These are phyloP conservation scores for Pelargonium nanum DNA, from an alignment of 345 rosid genomes.

Conservation along the genomic window DNA sequence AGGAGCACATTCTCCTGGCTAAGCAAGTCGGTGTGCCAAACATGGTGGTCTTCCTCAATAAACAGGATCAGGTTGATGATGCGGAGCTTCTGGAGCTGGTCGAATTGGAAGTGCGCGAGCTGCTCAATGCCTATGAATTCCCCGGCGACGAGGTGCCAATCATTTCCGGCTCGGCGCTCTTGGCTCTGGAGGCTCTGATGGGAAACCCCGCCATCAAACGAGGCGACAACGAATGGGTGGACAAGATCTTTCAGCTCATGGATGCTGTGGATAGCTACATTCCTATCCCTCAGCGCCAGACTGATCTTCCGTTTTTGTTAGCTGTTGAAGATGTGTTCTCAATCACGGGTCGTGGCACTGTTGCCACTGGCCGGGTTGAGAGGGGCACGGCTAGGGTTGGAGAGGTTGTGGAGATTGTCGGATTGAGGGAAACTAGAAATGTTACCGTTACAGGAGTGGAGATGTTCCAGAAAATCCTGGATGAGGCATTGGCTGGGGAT, in stretches of 20 bases:
- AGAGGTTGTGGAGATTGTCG: slow-evolving; percentile 71
- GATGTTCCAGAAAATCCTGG: slow-evolving; percentile 85
- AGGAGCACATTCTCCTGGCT: slow-evolving; percentile 75
- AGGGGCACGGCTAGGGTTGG: slow-evolving; percentile 71
- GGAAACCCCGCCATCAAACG: slow-evolving; percentile 54
- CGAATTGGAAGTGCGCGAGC: slow-evolving; percentile 92
- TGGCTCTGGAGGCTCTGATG: slow-evolving; percentile 71
- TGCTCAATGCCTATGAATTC: slow-evolving; percentile 68
- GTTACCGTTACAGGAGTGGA: slow-evolving; percentile 72
- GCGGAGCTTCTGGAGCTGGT: slow-evolving; percentile 82
- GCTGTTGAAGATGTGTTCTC: slow-evolving; percentile 90
- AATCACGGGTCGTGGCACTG: slow-evolving; percentile 84
- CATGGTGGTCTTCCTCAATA: slow-evolving; percentile 79
- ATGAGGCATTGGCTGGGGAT: slow-evolving; percentile 87
- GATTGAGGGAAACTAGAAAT: slow-evolving; percentile 71
- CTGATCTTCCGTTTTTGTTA: slow-evolving; percentile 76
- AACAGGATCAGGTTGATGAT: slow-evolving; percentile 88
- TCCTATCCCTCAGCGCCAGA: slow-evolving; percentile 73
- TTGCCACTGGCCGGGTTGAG: slow-evolving; percentile 86
- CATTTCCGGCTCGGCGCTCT: slow-evolving; percentile 70
- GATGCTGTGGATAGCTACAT: slow-evolving; percentile 75
- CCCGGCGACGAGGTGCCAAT: slow-evolving; percentile 84
- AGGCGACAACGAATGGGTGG: slow-evolving; percentile 84
- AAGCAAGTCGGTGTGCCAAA: slow-evolving; percentile 90
- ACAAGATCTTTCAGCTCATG: slow-evolving; percentile 87